These are phyloP conservation scores for Geranium incanum DNA, from an alignment of 441 rosid genomes.

Conservation along the genomic window DNA sequence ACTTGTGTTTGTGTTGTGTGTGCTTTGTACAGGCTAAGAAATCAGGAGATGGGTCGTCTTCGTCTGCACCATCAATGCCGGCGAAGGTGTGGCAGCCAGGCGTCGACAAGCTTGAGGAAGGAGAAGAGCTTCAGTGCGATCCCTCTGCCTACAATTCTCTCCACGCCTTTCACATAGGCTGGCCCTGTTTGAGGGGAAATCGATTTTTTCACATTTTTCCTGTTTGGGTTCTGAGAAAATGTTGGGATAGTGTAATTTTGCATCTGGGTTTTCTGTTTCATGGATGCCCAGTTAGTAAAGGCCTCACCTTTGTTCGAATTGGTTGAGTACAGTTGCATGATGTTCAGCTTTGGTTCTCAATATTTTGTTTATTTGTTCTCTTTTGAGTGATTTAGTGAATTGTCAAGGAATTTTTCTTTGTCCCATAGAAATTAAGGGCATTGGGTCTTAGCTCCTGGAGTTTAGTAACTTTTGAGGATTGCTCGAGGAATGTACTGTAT, in stretches of 20 bases:
- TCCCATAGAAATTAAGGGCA: neutral
- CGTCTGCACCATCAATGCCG: slow-evolving; percentile 51
- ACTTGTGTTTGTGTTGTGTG: neutral
- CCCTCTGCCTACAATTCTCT: slow-evolving; percentile 77
- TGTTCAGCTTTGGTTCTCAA: neutral
- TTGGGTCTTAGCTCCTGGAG: neutral
- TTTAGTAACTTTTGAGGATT: neutral
- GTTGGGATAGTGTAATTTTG: neutral
- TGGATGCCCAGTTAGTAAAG: neutral
- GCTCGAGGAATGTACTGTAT: neutral
- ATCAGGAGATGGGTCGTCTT: slow-evolving; percentile 51
- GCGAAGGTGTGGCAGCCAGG: slow-evolving; percentile 97
- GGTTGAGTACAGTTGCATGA: neutral
- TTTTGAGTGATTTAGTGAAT: neutral
- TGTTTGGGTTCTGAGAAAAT: slow-evolving; percentile 14
- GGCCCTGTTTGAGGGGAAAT: slow-evolving; percentile 86
- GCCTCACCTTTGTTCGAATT: neutral
- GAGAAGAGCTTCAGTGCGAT: slow-evolving; percentile 93
- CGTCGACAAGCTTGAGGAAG: slow-evolving; percentile 87
- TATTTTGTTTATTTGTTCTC: too few relatives aligned
- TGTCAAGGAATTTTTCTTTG: neutral
- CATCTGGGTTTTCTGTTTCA: neutral
- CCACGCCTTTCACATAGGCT: slow-evolving; percentile 79
- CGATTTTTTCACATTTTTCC: neutral
- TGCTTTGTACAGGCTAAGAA: slow-evolving; percentile 37